A percentile compares a stretch with the other conserved stretches of the same genome.
Conservation (phyloP, 169 alveolate species). For the Plasmodium chabaudi region DNA sequence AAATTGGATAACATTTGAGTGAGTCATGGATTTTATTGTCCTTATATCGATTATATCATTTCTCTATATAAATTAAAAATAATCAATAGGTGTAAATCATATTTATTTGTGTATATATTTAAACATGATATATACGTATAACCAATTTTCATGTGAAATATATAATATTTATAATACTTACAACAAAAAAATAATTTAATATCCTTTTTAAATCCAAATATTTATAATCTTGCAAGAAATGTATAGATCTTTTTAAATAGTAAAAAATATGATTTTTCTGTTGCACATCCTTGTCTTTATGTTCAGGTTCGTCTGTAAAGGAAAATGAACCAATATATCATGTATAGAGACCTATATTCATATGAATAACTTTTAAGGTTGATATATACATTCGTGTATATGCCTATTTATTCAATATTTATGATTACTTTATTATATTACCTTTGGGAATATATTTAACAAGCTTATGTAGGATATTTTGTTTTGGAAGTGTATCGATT, state of each 20-base stretch:
- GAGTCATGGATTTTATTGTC: constrained; percentile 40
- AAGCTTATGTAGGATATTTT: constrained; percentile 35
- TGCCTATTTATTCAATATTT: background rate
- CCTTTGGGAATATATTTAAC: constrained; percentile 17
- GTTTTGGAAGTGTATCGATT: constrained; percentile 13
- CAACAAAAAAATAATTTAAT: constrained; percentile 46
- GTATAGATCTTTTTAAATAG: constrained; percentile 61
- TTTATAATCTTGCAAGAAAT: constrained; percentile 63
- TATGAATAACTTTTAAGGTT: background rate
- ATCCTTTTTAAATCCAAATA: constrained; percentile 55
- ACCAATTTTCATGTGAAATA: background rate
- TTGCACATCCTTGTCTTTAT: constrained; percentile 27
- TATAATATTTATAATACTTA: constrained; percentile 5
- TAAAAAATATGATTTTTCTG: constrained; percentile 54
- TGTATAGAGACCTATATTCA: background rate
- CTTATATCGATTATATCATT: constrained; percentile 66
- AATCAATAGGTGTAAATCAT: background rate
- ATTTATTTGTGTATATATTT: background rate
- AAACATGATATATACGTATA: background rate
- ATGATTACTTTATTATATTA: background rate
- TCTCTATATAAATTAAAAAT: constrained; percentile 14
- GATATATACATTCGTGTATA: background rate
- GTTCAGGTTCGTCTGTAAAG: constrained; percentile 18
- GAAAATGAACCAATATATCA: background rate
- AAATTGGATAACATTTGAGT: constrained; percentile 53